These are phyloP conservation scores for Lepidium didymum DNA, from an alignment of 345 rosid species.

Conservation along the genomic window DNA sequence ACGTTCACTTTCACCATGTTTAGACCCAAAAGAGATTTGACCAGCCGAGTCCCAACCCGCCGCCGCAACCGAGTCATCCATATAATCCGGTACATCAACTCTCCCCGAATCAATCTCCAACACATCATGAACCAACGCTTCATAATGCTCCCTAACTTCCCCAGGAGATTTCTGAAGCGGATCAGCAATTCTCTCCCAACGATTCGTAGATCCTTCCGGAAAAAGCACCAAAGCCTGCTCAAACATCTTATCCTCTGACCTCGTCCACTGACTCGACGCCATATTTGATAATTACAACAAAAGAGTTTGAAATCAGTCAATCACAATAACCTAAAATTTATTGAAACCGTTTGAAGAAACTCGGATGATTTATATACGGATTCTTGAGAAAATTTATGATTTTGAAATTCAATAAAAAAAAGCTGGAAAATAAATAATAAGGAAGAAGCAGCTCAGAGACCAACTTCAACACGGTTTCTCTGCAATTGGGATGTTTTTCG, in stretches of 20 bases:
- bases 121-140: constrained; percentile 50
- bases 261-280: constrained; percentile 45
- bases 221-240: constrained; percentile 52
- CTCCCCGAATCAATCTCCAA: constrained; percentile 62
- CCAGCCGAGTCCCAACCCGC: constrained; percentile 26
- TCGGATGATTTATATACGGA: constrained; percentile 17
- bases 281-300: neutral
- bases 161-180: constrained; percentile 37
- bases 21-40: constrained; percentile 39
- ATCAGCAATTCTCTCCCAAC: constrained; percentile 60
- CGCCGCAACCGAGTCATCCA: constrained; percentile 30
- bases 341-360: constrained; percentile 7
- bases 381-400: neutral
- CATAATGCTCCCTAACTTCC: constrained; percentile 56
- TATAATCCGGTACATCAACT: constrained; percentile 52
- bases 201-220: constrained; percentile 49
- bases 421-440: neutral
- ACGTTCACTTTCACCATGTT: constrained; percentile 37
- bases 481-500: constrained; percentile 26
- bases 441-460: constrained; percentile 31
- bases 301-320: neutral
- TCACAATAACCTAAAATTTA: neutral
- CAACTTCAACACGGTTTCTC: constrained; percentile 36
- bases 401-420: too few species aligned
- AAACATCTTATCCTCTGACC: constrained; percentile 61